These are phyloP conservation scores for Penicillium angulare DNA, from an alignment of 495 filamentous ascomycete genomes.

Conservation along the genomic window DNA sequence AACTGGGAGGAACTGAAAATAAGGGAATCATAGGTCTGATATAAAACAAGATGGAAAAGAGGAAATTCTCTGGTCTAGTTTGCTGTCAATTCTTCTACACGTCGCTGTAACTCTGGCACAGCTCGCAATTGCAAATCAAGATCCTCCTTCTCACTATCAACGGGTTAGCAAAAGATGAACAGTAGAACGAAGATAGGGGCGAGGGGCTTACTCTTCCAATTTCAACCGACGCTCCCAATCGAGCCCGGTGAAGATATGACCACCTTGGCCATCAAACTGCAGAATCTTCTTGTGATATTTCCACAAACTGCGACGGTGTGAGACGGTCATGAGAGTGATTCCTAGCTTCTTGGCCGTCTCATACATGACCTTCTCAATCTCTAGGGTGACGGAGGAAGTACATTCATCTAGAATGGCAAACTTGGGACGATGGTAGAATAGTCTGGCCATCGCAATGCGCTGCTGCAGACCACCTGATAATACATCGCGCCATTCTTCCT, in stretches of 20 bases:
- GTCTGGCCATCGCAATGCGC: slow-evolving; percentile 93
- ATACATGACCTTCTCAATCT: slow-evolving; percentile 95
- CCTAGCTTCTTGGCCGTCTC: slow-evolving; percentile 88
- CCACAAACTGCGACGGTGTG: slow-evolving; percentile 88
- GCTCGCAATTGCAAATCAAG: slow-evolving; percentile 78
- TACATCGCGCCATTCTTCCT: slow-evolving; percentile 94
- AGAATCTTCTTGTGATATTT: slow-evolving; percentile 91
- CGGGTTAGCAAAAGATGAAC: slow-evolving; percentile 5
- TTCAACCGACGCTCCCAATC: slow-evolving; percentile 84
- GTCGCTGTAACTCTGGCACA: slow-evolving; percentile 82
- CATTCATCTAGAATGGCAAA: slow-evolving; percentile 95
- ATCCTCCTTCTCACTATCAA: slow-evolving; percentile 83
- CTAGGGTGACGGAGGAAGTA: slow-evolving; percentile 87
- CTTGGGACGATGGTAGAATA: slow-evolving; percentile 92
- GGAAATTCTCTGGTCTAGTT: background rate
- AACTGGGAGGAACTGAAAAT: too few species aligned
- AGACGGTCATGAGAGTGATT: slow-evolving; percentile 95
- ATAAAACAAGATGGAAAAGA: background rate
- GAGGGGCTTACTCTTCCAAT: slow-evolving; percentile 73
- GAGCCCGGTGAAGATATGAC: slow-evolving; percentile 84
- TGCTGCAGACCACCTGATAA: slow-evolving; percentile 90
- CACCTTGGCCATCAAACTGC: slow-evolving; percentile 93
- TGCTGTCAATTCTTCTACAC: slow-evolving; percentile 69
- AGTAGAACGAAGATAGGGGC: background rate
- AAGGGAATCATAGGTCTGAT: background rate